Percentiles rank a stretch among this genome's conserved stretches.
phyloP scores from a whole-genome alignment of 2,329 filamentous ascomycete genomes.

The Ilyonectria sp. region DNA sequence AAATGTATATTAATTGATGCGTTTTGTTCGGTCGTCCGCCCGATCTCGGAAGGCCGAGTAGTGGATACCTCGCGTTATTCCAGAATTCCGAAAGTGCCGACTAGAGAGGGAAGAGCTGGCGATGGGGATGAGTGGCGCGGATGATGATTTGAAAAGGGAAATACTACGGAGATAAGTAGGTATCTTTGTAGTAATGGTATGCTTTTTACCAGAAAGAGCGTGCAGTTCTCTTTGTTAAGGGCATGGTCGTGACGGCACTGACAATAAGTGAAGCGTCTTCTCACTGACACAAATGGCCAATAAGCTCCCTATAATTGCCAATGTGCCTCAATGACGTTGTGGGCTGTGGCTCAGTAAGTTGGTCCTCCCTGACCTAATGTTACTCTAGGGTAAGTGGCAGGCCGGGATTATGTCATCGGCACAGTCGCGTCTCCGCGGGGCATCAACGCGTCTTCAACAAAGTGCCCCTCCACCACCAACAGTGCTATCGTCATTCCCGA shows the following conservation, averaged over 20 bases:
- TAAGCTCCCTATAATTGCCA: not conserved
- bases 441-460: constrained; percentile 39
- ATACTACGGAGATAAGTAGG: no score
- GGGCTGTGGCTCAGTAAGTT: not conserved
- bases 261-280: not conserved
- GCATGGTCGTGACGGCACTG: not conserved
- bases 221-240: not conserved
- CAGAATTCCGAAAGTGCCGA: constrained; percentile 25
- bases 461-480: constrained; percentile 28
- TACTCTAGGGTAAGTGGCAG: not conserved
- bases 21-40: not conserved
- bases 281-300: not conserved
- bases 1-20: not conserved
- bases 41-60: constrained; percentile 30
- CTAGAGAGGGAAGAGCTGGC: not conserved
- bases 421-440: constrained; percentile 35
- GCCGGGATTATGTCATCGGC: constrained; percentile 45
- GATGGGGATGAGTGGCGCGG: not conserved
- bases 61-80: constrained; percentile 17
- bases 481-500: not conserved
- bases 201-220: not conserved
- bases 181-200: not conserved
- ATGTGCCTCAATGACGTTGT: not conserved
- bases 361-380: no score
- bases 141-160: not conserved